Evolutionary conservation across 495 filamentous ascomycete species (phyloP), one percentile per base, ranked within the genome.

Genomic region (Hyaloscypha variabilis): DNA sequence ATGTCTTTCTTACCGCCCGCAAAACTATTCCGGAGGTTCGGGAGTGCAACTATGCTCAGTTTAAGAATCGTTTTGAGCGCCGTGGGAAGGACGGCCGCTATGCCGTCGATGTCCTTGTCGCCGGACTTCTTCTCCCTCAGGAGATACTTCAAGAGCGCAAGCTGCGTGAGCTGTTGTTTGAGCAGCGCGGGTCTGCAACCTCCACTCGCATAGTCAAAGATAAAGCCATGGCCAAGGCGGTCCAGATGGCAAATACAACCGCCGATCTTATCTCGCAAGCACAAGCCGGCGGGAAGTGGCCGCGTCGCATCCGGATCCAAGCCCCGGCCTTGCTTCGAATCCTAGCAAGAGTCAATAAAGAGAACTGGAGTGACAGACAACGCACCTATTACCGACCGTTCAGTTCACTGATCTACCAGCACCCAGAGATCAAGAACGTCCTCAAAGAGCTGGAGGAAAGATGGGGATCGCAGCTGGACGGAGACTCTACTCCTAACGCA

Each of bases 221-320:
- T 46, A 46, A 46, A 46, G 39, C 39, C 19, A 8, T 46, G 39
- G 39, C 39, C 39, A 46, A 46, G 39, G 39, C 39, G 19, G 39
- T 46, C 39, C 39, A 46, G 39, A 19, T 10, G 49, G 19, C 49
- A 24, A 51, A 51, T 51, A 5, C 6, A 51, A 51, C 6, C 19
- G 19, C 6, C 19, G 49, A 51, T 3, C 6, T 17, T 17, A 6
- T 51, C 6, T 17, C 3, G 19, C 2, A 29, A 3, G 50, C 14
- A 14, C 2, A 21, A 14, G 3, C 26, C 19, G 23, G 19, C 14
- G 23, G 52, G 29, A 23, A 6, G 46, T 21, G 46, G 2, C 19
- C 23, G 24, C 42, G 14, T 39, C 76, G 78, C 8, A 66, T 81
- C 46, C 77, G 78, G 1, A 71, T 81, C 56, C 74, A 79, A 62